Evolutionary conservation across 805 yeast species (phyloP), one percentile per base, ranked within the genome.

Genomic region (Cyberlindnera mrakii): DNA sequence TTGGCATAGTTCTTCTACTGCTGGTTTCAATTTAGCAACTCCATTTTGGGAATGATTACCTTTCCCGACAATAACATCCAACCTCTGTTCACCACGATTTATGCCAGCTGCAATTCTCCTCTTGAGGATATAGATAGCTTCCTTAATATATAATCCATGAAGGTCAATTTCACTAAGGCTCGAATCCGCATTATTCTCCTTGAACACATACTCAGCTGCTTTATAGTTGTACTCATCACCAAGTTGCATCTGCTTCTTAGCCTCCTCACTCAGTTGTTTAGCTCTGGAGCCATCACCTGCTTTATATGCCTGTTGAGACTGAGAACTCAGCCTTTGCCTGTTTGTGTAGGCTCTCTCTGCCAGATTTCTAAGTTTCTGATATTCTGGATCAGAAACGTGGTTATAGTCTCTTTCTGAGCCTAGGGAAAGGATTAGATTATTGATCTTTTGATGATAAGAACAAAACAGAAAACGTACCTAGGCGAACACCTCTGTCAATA

Each of bases 161-260:
- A 91, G 70, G 65, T 91, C 98, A 49, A 91, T 88, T 63, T 91
- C 98, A 61, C 87, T 83, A 19, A 72, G 71, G 29, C 75, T 80
- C n/a, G 91, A 81, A 57, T 90, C 97, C 33, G 86, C 77, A 58
- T 91, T 91, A 62, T 91, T 91, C 51, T 85, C 90, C 35, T 81
- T 69, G 61, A 91, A 91, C 1, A 86, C 96, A 57, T 82, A 89
- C 60, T 82, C 87, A 1, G 96, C 97, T 4, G 98, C 99, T 62
- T 80, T 78, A 16, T 70, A 66, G 63, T 90, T 90, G 59, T 72
- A 77, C 32, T 68, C 60, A 35, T 88, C 95, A 30, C 88, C 93
- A 50, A 80, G 65, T 0, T 57, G 63, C 25, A 68, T 69, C 46
- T 78, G 78, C 47, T 71, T 59, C 57, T 86, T 82, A 29, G 91